These are phyloP conservation scores for Cyberlindnera japonica DNA, from an alignment of 805 yeast genomes.

Conservation along the genomic window DNA sequence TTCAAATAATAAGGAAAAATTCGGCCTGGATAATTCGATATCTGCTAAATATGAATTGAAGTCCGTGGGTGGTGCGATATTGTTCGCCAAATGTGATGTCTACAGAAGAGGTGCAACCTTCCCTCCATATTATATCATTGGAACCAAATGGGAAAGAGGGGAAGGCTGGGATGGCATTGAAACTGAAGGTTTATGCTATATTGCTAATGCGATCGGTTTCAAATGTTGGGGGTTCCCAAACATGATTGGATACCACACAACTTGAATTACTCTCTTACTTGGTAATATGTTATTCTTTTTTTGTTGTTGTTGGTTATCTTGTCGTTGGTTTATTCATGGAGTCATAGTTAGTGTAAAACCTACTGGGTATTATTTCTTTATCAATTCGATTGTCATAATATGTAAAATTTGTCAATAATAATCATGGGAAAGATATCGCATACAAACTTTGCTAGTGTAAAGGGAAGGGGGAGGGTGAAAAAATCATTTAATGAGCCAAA, in stretches of 20 bases:
- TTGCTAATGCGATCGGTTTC: slow-evolving; percentile 42
- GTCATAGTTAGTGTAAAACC: too few relatives aligned
- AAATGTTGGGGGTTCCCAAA: slow-evolving; percentile 50
- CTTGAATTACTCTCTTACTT: background rate
- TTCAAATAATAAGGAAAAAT: slow-evolving; percentile 10
- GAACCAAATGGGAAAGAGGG: slow-evolving; percentile 41
- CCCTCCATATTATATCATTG: slow-evolving; percentile 44
- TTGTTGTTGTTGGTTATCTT: too few relatives aligned
- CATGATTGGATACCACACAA: slow-evolving; percentile 21
- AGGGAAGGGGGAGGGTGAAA: too few relatives aligned
- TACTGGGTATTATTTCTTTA: too few relatives aligned
- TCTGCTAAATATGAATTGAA: slow-evolving; percentile 28
- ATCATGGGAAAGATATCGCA: too few relatives aligned
- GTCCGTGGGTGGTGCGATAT: slow-evolving; percentile 50
- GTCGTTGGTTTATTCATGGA: too few relatives aligned
- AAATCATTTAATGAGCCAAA: too few relatives aligned
- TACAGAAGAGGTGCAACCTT: slow-evolving; percentile 44
- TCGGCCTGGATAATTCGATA: slow-evolving; percentile 5
- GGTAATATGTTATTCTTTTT: too few relatives aligned
- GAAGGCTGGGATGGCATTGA: slow-evolving; percentile 56
- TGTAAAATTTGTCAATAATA: too few relatives aligned
- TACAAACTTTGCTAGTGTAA: too few relatives aligned
- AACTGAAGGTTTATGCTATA: slow-evolving; percentile 50
- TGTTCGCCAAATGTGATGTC: slow-evolving; percentile 41
- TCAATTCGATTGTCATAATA: too few relatives aligned